Base-by-base conservation (phyloP, 139 green algal genomes). In the Eudorina sp. region DNA sequence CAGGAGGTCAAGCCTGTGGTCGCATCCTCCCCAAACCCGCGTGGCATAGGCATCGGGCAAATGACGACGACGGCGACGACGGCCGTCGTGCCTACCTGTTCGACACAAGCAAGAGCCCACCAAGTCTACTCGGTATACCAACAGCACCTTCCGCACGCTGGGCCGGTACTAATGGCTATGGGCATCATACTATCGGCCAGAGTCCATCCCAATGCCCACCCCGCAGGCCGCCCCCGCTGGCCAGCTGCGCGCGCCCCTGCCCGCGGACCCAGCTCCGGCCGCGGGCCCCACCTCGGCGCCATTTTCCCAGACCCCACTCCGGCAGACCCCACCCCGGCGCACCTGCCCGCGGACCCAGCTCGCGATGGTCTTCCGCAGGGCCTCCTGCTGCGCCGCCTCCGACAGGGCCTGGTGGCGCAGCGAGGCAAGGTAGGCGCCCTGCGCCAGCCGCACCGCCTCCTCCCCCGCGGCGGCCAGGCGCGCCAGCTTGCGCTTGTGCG, bases 301-400 rank as follows among this genome's bases (percentile, higher is more conserved):
- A n/a, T n/a, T n/a, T n/a, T n/a, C n/a, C n/a, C 75, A 6, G 9
- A 89, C 48, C 48, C 9, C 13, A 13, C 48, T 21, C 11, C 48
- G 46, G 1, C 19, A 16, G 5, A 3, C 4, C 73, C 76, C 76
- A 45, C 72, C 48, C 14, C 36, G 3, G 19, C 82, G 18, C 11
- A 83, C 66, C 75, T 83, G 62, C 2, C 83, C 83, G 19, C 75
- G 89, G 64, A 92, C 72, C 89, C 89, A 92, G 48, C 31, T 36
- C 14, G 78, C 76, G 5, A 88, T 74, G 5, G 58, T 40, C 31
- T 66, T 68, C 3, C 83, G 83, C 51, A 88, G 45, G 36, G 51
- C 43, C 81, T 92, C 89, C 48, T 77, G 68, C 41, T 53, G 36
- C 21, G 89, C 70, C 38, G 89, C 89, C 80, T 92, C 89, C 25